Evolutionary conservation across 2,329 filamentous ascomycete species (phyloP).

Genomic region (Cladosporium sp.): DNA sequence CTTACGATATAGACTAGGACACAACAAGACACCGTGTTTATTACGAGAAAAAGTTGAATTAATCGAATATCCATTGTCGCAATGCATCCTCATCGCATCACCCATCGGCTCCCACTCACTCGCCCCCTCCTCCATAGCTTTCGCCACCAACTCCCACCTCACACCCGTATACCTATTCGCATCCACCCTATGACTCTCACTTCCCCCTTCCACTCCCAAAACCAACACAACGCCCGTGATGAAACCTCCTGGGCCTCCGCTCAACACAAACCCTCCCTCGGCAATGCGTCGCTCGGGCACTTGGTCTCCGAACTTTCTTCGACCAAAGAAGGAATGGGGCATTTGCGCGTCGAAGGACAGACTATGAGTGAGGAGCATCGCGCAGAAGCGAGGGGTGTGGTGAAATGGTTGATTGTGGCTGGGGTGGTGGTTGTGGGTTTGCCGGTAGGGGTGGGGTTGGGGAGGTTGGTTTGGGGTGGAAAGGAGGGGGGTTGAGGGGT

Average conservation of each 20-base stretch:
- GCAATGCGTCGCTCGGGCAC: constrained; percentile 26
- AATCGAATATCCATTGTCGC: too few relatives aligned
- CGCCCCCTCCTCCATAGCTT: neutral
- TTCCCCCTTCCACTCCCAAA: neutral
- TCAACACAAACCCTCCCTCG: constrained; percentile 27
- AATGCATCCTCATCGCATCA: too few relatives aligned
- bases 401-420: constrained; percentile 19
- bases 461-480: neutral
- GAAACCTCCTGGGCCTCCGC: constrained; percentile 19
- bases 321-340: constrained; percentile 27
- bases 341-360: constrained; percentile 20
- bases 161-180: too few relatives aligned
- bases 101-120: neutral
- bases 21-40: too few relatives aligned
- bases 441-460: constrained; percentile 4
- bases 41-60: too few relatives aligned
- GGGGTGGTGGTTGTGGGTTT: constrained; percentile 18
- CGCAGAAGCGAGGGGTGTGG: constrained; percentile 18
- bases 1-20: too few relatives aligned
- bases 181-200: neutral
- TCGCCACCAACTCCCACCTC: neutral
- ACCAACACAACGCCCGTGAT: constrained; percentile 11
- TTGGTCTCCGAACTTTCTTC: constrained; percentile 27
- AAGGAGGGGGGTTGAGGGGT: too few relatives aligned
- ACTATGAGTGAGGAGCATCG: constrained; percentile 27